These are phyloP conservation scores for Lagenidium giganteum DNA, from an alignment of 352 stramenopile species.

Conservation along the genomic window DNA sequence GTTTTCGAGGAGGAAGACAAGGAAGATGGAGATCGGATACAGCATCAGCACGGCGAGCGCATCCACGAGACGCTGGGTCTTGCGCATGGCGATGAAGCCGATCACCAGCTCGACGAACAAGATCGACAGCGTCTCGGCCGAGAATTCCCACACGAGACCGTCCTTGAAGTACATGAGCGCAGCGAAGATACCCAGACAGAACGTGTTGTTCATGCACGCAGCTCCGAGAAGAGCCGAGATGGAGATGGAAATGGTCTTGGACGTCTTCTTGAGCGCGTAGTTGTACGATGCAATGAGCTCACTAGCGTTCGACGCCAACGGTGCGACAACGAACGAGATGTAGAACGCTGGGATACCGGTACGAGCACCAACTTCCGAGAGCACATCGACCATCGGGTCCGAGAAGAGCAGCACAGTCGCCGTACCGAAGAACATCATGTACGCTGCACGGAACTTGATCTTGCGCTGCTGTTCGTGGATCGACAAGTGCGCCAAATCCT, in stretches of 20 bases:
- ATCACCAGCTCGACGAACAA: slow-evolving; percentile 93
- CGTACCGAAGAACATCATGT: slow-evolving; percentile 94
- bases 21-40: slow-evolving; percentile 91
- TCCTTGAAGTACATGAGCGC: slow-evolving; percentile 94
- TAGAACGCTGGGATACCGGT: slow-evolving; percentile 95
- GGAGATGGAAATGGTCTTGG: slow-evolving; percentile 96
- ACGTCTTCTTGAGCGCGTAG: slow-evolving; percentile 97
- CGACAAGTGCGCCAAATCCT: slow-evolving; percentile 90
- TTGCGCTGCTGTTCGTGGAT: slow-evolving; percentile 94
- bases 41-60: slow-evolving; percentile 83
- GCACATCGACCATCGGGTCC: slow-evolving; percentile 98
- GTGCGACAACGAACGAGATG: slow-evolving; percentile 96
- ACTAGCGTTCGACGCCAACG: slow-evolving; percentile 97
- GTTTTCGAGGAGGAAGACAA: slow-evolving; percentile 93
- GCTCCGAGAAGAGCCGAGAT: slow-evolving; percentile 92
- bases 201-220: slow-evolving; percentile 99
- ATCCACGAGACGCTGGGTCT: slow-evolving; percentile 83
- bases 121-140: slow-evolving; percentile 96
- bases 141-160: slow-evolving; percentile 96
- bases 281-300: slow-evolving; percentile 98
- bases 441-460: slow-evolving; percentile 93
- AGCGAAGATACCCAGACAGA: slow-evolving; percentile 98
- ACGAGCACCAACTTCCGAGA: slow-evolving; percentile 90
- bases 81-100: slow-evolving; percentile 77
- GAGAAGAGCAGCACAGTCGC: slow-evolving; percentile 93